Evolutionary conservation across 2,329 filamentous ascomycete genomes (phyloP), one percentile per base, ranked within the genome.

Genomic region (Claviceps sp.): DNA sequence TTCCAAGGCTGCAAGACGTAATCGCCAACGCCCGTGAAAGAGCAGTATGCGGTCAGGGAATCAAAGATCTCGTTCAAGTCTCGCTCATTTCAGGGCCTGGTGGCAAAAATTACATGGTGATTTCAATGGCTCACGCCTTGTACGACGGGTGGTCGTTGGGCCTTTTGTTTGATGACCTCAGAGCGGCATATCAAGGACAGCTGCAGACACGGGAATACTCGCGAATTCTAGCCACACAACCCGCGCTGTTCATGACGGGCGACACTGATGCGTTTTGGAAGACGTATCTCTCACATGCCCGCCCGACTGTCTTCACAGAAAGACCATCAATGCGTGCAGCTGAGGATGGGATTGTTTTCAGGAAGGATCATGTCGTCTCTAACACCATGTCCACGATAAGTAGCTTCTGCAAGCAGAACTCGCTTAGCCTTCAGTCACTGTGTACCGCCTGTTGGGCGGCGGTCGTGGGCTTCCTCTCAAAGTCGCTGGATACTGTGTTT

Each of bases 81-180:
- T 65, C 63, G 0, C 66, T 79, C 50, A 67, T 66, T 3, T 60
- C 54, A 5, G 62, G 65, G 1, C 66, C 55, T 2, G 30, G 9
- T 11, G 58, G 54, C 14, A 61, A 59, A 38, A 65, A 54, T 3
- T 78, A 75, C 52, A 56, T 83, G 1, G 61, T 83, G 4, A 63
- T 96, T 1, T 90, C 88, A 0, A 81, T 95, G 41, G 78, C 89
- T 0, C 90, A 96, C 66, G 88, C 89, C 1, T 73, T 95, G 20
- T 96, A 96, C 58, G 90, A 96, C 62, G 90, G 90, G 0, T 89
- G 84, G 79, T 95, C 89, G 2, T 75, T 96, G 13, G 72, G 74
- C 3, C 69, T 94, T 16, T 66, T 96, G 1, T 88, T 93, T 59
- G 71, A 76, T 44, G 82, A 93, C 60, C 75, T 95, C 1, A 66